Conservation (phyloP, 129 eudicot species). For the Lactuca saligna region DNA sequence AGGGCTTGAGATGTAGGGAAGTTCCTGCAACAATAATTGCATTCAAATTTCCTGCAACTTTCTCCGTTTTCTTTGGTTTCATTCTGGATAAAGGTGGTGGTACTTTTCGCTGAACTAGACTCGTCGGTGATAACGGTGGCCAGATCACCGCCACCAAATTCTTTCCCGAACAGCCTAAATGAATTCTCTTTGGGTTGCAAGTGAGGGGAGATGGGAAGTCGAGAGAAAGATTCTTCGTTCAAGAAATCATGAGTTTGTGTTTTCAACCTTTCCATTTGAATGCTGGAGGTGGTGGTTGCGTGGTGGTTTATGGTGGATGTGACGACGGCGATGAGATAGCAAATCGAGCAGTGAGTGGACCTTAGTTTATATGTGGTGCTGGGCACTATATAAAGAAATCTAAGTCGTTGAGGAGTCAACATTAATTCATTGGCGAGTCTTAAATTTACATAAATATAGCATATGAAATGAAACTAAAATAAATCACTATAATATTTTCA, state of each 20-base stretch:
- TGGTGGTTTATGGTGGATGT: constrained; percentile 4
- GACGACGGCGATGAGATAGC: background rate
- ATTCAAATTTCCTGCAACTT: constrained; percentile 58
- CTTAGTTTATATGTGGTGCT: background rate
- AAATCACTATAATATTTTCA: too few relatives aligned
- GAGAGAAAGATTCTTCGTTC: constrained; percentile 69
- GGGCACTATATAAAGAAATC: constrained; percentile 4
- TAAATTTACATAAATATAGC: background rate
- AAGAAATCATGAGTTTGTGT: constrained; percentile 69
- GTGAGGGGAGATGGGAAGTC: constrained; percentile 64
- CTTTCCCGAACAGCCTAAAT: constrained; percentile 90
- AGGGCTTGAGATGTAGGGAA: constrained; percentile 93
- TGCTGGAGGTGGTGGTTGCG: background rate
- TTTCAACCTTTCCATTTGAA: constrained; percentile 41
- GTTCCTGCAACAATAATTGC: constrained; percentile 74
- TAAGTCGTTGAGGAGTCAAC: background rate
- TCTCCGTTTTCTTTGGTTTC: constrained; percentile 3
- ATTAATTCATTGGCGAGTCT: background rate
- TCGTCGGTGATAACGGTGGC: constrained; percentile 6
- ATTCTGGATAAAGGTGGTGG: background rate
- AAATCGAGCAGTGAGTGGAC: constrained; percentile 7
- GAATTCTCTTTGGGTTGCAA: constrained; percentile 40
- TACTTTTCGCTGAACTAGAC: constrained; percentile 11
- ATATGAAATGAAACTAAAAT: background rate
- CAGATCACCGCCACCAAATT: constrained; percentile 37